These are phyloP conservation scores for Ceratocystis cubensis DNA, from an alignment of 2,329 filamentous ascomycete genomes.

Conservation along the genomic window DNA sequence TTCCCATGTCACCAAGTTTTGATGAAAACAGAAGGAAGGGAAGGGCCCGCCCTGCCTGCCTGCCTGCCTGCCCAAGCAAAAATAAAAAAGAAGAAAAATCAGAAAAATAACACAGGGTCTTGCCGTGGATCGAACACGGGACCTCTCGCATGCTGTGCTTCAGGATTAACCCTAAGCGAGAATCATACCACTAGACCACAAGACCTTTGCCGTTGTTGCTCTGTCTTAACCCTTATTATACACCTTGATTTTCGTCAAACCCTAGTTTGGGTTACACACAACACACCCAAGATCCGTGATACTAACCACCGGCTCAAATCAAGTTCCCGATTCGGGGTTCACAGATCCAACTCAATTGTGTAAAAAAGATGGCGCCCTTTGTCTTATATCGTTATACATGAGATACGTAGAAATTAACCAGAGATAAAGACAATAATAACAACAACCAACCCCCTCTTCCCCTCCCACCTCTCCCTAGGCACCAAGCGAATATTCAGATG, in stretches of 20 bases:
- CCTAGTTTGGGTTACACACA: too few species aligned
- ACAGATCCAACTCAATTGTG: neutral
- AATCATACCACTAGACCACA: slow-evolving; percentile 59
- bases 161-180: slow-evolving; percentile 49
- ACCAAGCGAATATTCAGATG: neutral
- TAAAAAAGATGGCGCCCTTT: neutral
- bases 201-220: slow-evolving; percentile 26
- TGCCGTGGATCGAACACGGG: slow-evolving; percentile 24
- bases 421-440: too few species aligned
- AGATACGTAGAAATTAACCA: too few species aligned
- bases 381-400: too few species aligned
- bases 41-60: too few species aligned
- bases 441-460: too few species aligned
- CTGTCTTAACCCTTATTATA: neutral
- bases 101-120: slow-evolving; percentile 3
- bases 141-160: slow-evolving; percentile 24
- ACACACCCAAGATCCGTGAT: neutral
- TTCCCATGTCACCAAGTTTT: neutral
- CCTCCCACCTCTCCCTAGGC: too few species aligned
- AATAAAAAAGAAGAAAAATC: neutral
- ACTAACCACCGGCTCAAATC: neutral
- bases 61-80: neutral
- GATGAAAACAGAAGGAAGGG: neutral
- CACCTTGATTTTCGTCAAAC: neutral
- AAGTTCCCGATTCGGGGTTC: neutral